phyloP scores from a whole-genome alignment of 2,329 filamentous ascomycete genomes.

The Phaeomoniella chlamydospora region DNA sequence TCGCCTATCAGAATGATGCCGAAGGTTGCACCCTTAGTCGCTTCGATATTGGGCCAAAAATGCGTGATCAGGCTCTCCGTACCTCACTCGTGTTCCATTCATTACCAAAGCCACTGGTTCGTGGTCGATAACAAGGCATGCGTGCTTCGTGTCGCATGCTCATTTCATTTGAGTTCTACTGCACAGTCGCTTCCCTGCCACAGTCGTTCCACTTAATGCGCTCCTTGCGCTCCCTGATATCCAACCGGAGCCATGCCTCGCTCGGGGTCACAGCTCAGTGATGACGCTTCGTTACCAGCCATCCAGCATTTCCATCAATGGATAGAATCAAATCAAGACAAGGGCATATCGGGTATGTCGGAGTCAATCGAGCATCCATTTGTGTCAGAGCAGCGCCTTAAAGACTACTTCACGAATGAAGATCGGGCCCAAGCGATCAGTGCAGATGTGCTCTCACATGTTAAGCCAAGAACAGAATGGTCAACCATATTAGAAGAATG shows the following conservation, averaged over 20 bases:
- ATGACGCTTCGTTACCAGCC: background rate
- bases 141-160: background rate
- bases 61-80: too few relatives aligned
- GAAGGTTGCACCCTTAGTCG: too few relatives aligned
- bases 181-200: background rate
- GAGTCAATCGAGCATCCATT: conserved; percentile 1
- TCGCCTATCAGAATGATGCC: too few relatives aligned
- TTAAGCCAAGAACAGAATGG: background rate
- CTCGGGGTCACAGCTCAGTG: background rate
- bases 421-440: background rate
- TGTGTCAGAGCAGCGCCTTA: conserved; percentile 3
- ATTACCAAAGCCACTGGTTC: background rate
- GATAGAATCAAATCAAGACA: background rate
- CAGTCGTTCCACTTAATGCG: background rate
- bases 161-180: background rate
- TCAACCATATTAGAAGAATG: conserved; percentile 4
- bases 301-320: conserved; percentile 6
- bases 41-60: too few relatives aligned
- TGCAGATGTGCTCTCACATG: conserved; percentile 1
- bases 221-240: background rate
- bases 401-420: conserved; percentile 3
- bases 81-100: too few relatives aligned
- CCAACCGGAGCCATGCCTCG: background rate
- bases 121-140: background rate
- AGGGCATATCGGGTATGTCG: background rate